phyloP scores from a whole-genome alignment of 225 moss, liverwort and hornwort species.

The Antitrichia curtipendula region DNA sequence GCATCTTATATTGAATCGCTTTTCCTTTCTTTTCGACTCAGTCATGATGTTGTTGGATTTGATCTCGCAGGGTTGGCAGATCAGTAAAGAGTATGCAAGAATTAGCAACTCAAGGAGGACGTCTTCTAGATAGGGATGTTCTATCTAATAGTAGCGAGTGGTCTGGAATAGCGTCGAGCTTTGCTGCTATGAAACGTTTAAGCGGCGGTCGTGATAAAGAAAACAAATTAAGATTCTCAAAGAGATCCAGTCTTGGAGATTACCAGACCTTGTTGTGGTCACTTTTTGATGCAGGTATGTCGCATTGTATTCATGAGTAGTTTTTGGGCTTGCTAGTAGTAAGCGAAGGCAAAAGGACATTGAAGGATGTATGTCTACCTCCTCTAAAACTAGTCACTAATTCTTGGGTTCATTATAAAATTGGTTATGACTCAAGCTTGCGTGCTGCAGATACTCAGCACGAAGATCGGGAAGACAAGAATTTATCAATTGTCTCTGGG shows the following conservation, averaged over 20 bases:
- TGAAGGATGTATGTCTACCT: neutral
- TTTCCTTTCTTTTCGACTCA: neutral
- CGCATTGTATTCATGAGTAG: neutral
- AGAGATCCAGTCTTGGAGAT: conserved; percentile 38
- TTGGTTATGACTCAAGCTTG: neutral
- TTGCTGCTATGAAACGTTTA: conserved; percentile 84
- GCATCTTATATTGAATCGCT: neutral
- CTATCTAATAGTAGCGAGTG: conserved; percentile 70
- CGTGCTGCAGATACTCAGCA: conserved; percentile 37
- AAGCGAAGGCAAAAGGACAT: neutral
- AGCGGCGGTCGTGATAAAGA: conserved; percentile 61
- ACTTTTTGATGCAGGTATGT: conserved; percentile 67
- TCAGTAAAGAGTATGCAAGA: conserved; percentile 60
- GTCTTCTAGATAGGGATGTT: conserved; percentile 37
- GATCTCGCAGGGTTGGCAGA: conserved; percentile 44
- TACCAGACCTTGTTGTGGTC: conserved; percentile 63
- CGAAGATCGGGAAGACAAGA: conserved; percentile 35
- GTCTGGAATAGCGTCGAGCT: conserved; percentile 73
- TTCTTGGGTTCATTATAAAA: neutral
- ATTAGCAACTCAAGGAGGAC: conserved; percentile 37
- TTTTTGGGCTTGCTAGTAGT: neutral
- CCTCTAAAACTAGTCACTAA: neutral
- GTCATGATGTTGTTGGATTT: neutral
- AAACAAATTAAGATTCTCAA: conserved; percentile 39
- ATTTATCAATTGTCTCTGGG: conserved; percentile 16